Conservation (phyloP, 371 early-diverging fungal species). For the Mortierella sp. region DNA sequence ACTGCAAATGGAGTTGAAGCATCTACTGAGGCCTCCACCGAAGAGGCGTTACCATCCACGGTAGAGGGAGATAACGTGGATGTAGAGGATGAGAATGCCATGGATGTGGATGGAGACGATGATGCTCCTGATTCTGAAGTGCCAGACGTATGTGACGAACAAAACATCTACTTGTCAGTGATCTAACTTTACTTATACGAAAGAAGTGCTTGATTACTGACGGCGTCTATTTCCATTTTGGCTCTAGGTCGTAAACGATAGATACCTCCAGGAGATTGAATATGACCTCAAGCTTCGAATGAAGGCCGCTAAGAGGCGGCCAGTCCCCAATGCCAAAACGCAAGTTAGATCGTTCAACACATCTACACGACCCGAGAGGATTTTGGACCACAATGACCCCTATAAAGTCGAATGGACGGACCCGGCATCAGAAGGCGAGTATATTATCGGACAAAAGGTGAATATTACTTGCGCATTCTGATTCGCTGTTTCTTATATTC, state of each 20-base stretch:
- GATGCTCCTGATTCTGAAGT: slow-evolving; percentile 4
- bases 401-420: slow-evolving; percentile 90
- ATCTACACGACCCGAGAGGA: slow-evolving; percentile 72
- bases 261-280: slow-evolving; percentile 62
- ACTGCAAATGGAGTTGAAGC: background rate
- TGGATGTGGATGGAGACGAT: slow-evolving; percentile 48
- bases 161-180: background rate
- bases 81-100: slow-evolving; percentile 12
- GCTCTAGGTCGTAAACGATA: slow-evolving; percentile 40
- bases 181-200: background rate
- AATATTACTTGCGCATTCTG: background rate
- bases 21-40: slow-evolving; percentile 2
- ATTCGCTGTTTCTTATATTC: background rate
- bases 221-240: background rate
- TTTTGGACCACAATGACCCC: slow-evolving; percentile 92
- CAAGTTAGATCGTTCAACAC: slow-evolving; percentile 83
- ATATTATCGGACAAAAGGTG: slow-evolving; percentile 77
- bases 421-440: slow-evolving; percentile 52
- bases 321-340: slow-evolving; percentile 78
- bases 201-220: background rate
- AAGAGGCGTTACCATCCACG: slow-evolving; percentile 7
- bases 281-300: slow-evolving; percentile 79
- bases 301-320: slow-evolving; percentile 83
- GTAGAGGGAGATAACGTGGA: background rate
- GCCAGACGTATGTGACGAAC: slow-evolving; percentile 29